A percentile compares a stretch with the other conserved stretches of the same genome.
These are phyloP conservation scores for Penicillium sp. DNA, from an alignment of 2,329 filamentous ascomycete genomes.

Conservation along the genomic window DNA sequence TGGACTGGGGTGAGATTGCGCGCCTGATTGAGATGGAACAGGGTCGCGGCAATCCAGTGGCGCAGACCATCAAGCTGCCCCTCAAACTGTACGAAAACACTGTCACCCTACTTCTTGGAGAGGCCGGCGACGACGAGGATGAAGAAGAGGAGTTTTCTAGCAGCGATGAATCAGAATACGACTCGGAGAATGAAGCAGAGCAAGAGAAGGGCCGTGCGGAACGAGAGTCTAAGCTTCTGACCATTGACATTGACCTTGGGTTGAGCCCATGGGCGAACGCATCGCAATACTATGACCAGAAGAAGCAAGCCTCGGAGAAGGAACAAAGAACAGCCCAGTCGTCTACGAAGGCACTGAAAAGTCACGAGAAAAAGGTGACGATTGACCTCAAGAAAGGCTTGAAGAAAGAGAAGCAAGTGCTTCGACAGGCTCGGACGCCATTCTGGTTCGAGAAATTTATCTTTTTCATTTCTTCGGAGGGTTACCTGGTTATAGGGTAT, in stretches of 20 bases:
- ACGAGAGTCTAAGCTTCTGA: slow-evolving; percentile 49
- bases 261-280: slow-evolving; percentile 87
- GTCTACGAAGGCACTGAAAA: slow-evolving; percentile 79
- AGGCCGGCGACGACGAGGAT: slow-evolving; percentile 64
- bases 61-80: slow-evolving; percentile 79
- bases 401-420: slow-evolving; percentile 85
- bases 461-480: slow-evolving; percentile 94
- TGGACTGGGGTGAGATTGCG: slow-evolving; percentile 95
- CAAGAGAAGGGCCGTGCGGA: slow-evolving; percentile 23
- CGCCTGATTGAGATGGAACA: slow-evolving; percentile 87
- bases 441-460: slow-evolving; percentile 98
- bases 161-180: slow-evolving; percentile 58
- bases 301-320: slow-evolving; percentile 78
- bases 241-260: slow-evolving; percentile 80
- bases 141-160: slow-evolving; percentile 64
- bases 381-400: slow-evolving; percentile 82
- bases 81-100: slow-evolving; percentile 88
- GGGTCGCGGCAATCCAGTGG: slow-evolving; percentile 75
- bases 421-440: slow-evolving; percentile 77
- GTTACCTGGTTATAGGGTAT: slow-evolving; percentile 79
- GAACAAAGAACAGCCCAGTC: slow-evolving; percentile 82
- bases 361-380: slow-evolving; percentile 81
- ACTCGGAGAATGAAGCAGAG: slow-evolving; percentile 35
- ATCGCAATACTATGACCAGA: slow-evolving; percentile 86
- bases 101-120: slow-evolving; percentile 74